Percentiles rank a stretch among this genome's conserved stretches.
These are phyloP conservation scores for Vanrija humicola DNA, from an alignment of 1,284 basidiomycete species.

Conservation along the genomic window DNA sequence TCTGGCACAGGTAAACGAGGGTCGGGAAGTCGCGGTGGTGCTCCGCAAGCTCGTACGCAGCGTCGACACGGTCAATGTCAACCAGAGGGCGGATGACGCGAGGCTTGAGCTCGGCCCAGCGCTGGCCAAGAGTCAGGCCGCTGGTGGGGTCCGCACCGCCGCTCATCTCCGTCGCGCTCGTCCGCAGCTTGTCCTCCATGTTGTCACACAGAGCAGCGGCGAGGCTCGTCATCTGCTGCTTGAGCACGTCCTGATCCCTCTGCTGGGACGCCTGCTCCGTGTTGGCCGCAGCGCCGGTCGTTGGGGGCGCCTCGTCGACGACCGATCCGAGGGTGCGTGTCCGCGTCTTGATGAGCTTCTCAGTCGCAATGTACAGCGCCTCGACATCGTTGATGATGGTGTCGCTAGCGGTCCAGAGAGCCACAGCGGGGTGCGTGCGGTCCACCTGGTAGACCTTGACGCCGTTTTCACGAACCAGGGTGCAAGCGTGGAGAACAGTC, in stretches of 20 bases:
- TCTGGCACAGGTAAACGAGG: conserved; percentile 75
- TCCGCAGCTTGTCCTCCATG: conserved; percentile 67
- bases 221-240: conserved; percentile 67
- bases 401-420: conserved; percentile 79
- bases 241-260: conserved; percentile 38
- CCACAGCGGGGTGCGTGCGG: conserved; percentile 55
- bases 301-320: conserved; percentile 42
- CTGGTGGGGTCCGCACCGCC: conserved; percentile 37
- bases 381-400: conserved; percentile 65
- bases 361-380: conserved; percentile 68
- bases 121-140: conserved; percentile 29
- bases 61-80: conserved; percentile 61
- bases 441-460: conserved; percentile 70
- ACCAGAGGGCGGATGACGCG: conserved; percentile 51
- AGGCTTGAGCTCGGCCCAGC: conserved; percentile 40
- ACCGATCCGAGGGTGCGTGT: conserved; percentile 52
- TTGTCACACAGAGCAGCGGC: conserved; percentile 66
- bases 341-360: conserved; percentile 51
- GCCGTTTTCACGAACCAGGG: conserved; percentile 69
- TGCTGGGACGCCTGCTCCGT: conserved; percentile 17
- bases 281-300: conserved; percentile 8
- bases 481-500: conserved; percentile 68
- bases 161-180: conserved; percentile 55
- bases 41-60: conserved; percentile 78
- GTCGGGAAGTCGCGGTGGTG: conserved; percentile 77